phyloP scores from a whole-genome alignment of 129 eudicot genomes.

The Sambucus nigra region DNA sequence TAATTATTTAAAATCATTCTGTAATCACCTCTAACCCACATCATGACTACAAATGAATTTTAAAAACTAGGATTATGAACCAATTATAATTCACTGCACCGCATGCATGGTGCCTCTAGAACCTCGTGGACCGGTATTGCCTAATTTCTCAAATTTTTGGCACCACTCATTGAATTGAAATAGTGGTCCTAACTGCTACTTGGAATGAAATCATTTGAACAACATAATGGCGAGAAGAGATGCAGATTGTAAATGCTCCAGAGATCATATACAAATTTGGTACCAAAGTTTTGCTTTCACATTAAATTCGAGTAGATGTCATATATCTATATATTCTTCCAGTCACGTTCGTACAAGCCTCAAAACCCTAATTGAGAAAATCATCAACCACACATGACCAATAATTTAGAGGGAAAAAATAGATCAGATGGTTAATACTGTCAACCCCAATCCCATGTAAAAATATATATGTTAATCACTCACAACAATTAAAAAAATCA shows the following conservation, averaged over 20 bases:
- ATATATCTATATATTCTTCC: conserved; percentile 11
- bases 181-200: conserved; percentile 54
- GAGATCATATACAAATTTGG: conserved; percentile 52
- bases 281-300: conserved; percentile 20
- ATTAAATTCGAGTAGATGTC: conserved; percentile 23
- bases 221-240: conserved; percentile 18
- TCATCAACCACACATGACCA: background rate
- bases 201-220: conserved; percentile 35
- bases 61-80: no score
- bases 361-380: no score
- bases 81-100: no score
- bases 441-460: background rate
- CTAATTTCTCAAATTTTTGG: no score
- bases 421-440: background rate
- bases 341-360: no score
- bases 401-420: background rate
- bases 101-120: no score
- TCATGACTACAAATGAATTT: no score
- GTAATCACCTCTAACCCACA: no score
- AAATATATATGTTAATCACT: background rate
- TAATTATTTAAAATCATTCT: no score
- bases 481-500: background rate
- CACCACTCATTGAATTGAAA: no score
- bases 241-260: conserved; percentile 17
- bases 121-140: no score